phyloP scores from a whole-genome alignment of 2,329 filamentous ascomycete genomes.

The Coniosporium tulheliwenetii region DNA sequence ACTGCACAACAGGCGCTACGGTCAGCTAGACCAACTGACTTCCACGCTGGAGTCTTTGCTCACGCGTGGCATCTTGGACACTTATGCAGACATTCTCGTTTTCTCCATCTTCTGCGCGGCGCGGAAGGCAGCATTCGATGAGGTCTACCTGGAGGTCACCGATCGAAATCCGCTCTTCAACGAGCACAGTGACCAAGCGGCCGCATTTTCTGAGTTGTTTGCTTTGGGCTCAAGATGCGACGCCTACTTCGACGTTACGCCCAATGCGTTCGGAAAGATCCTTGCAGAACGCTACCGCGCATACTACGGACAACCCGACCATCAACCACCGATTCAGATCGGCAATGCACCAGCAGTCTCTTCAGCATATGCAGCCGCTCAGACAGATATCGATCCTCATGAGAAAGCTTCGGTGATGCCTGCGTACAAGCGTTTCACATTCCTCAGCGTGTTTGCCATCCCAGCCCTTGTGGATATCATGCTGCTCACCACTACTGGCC shows the following conservation, averaged over 20 bases:
- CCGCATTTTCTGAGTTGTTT: constrained; percentile 47
- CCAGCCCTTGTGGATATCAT: constrained; percentile 47
- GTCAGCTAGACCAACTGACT: constrained; percentile 4
- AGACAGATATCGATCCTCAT: constrained; percentile 36
- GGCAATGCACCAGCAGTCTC: constrained; percentile 33
- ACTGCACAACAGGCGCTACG: constrained; percentile 4
- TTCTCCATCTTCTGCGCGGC: constrained; percentile 43
- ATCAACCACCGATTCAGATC: constrained; percentile 33
- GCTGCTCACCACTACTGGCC: constrained; percentile 41
- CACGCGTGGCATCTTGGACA: constrained; percentile 6
- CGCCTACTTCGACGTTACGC: constrained; percentile 42
- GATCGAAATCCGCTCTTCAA: constrained; percentile 47
- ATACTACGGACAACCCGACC: constrained; percentile 21
- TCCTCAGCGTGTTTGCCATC: constrained; percentile 45
- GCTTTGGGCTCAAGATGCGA: constrained; percentile 48
- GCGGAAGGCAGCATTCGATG: constrained; percentile 41
- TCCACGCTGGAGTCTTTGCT: constrained; percentile 3
- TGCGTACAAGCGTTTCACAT: constrained; percentile 37
- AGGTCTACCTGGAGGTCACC: constrained; percentile 47
- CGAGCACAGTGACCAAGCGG: constrained; percentile 45
- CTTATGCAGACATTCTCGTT: constrained; percentile 34
- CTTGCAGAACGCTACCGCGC: constrained; percentile 25
- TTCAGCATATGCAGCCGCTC: constrained; percentile 35
- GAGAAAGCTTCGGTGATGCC: constrained; percentile 27
- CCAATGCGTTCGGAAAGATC: constrained; percentile 30